Evolutionary conservation across 768 basidiomycete species (phyloP), one percentile per base, ranked within the genome.

Genomic region (Naematelia aurantialba): DNA sequence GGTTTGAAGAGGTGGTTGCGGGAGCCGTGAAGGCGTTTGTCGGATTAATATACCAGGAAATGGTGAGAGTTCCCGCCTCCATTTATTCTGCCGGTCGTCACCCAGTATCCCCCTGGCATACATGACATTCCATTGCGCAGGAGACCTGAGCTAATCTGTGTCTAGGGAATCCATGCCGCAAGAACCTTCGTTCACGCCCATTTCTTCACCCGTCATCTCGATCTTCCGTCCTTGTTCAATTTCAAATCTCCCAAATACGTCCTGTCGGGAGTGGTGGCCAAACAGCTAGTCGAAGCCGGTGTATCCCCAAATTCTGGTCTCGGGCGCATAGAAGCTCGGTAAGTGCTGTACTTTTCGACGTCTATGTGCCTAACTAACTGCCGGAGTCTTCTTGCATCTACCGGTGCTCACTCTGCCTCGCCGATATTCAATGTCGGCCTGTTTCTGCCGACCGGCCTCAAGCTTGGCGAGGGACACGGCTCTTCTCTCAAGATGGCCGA

Each of bases 381-480:
- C 11, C 46, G 8, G 8, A 47, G 46, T 26, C n/a, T 47, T 47
- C 79, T 99, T 59, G 91, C 88, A 72, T 93, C 97, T 76, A 91
- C 92, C 0, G 96, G 96, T 72, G 87, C 92, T 47, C 85, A 85
- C 65, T 88, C 90, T 1, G 89, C 89, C 67, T 87, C 91, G 2
- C 93, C 96, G 1, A 83, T 93, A 39, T 99, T 88, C 76, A 88
- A 96, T n/a, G 87, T 94, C n/a, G 96, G 91, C 17, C 87, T 96
- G 59, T 98, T 84, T 64, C 75, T 89, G 85, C 22, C 91, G 85
- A 42, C 81, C 78, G 58, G 89, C 84, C 46, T 74, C 74, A 84
- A 96, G 77, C 83, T 99, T 1, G 91, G 93, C 4, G 93, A 99
- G 78, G 92, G 93, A 13, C 91, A 93, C 71, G 96, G 96, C 53